Base-by-base conservation (phyloP, 495 filamentous ascomycete species). In the Penicillium waksmanii region DNA sequence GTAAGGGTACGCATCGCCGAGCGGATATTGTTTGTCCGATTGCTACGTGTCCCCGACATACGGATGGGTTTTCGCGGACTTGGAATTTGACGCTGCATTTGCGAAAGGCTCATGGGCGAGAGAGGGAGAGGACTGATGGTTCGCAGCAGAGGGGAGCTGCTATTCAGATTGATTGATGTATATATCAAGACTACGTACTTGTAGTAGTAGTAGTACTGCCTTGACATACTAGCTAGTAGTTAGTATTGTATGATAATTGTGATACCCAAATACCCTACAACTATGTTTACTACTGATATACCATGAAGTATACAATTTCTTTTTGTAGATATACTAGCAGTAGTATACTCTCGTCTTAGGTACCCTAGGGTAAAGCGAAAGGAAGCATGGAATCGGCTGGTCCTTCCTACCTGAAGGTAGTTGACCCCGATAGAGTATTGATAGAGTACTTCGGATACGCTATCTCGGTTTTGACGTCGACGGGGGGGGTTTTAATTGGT, bases 71-170 rank as follows among this genome's bases (percentile, higher is more conserved):
- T 46, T 70, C 75, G 2, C 72, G 76, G 13, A 57, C 33, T 15
- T 77, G 75, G 75, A 77, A 79, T 65, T 65, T 79, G 25, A 77
- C 73, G 51, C 63, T 68, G 18, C 76, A 79, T 60, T 54, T 79
- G 57, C 68, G 71, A 40, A 61, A 64, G 3, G 62, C 70, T 42
- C 76, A 78, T 62, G 23, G 23, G 21, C 33, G 12, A 23, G 34
- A 17, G 27, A 36, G 51, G 56, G 46, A 25, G 42, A 17, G 17
- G 42, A 31, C 3, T 31, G 42, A 44, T 12, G 17, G 42, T 7
- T 40, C 11, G 15, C 11, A 40, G 11, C 13, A 19, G n/a, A 18
- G n/a, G 17, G 17, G 6, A 10, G 42, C 17, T 44, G 42, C 17
- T 44, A 44, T 44, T 44, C 2, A 44, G 17, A 44, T 44, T 19